Percentiles rank a stretch among this genome's conserved stretches.
Evolutionary conservation across 2,329 filamentous ascomycete species (phyloP).

Genomic region (Sclerotinia trifoliorum): DNA sequence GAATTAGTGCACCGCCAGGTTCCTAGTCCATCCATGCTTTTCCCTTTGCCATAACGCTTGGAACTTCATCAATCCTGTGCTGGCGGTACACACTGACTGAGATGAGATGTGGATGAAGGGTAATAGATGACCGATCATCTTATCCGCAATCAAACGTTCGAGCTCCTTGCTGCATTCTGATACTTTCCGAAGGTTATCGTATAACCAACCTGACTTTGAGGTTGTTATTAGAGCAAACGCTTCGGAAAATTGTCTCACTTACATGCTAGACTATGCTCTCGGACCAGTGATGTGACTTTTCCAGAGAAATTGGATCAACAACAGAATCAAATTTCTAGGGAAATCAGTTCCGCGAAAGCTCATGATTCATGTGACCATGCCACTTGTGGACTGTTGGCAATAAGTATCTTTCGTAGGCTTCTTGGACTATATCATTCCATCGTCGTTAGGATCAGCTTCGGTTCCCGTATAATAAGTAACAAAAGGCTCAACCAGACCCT

Average conservation of each 20-base stretch:
- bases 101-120: slow-evolving; percentile 24
- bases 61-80: slow-evolving; percentile 22
- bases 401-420: slow-evolving; percentile 16
- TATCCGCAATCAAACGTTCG: slow-evolving; percentile 24
- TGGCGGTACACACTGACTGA: slow-evolving; percentile 11
- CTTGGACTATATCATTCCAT: slow-evolving; percentile 17
- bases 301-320: slow-evolving; percentile 27
- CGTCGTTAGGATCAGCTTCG: neutral
- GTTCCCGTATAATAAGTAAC: slow-evolving; percentile 22
- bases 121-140: slow-evolving; percentile 23
- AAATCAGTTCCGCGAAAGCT: slow-evolving; percentile 27
- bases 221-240: slow-evolving; percentile 25
- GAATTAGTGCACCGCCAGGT: slow-evolving; percentile 1
- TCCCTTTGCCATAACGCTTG: slow-evolving; percentile 1
- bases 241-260: slow-evolving; percentile 24
- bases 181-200: slow-evolving; percentile 24
- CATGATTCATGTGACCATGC: slow-evolving; percentile 2
- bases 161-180: slow-evolving; percentile 26
- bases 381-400: neutral
- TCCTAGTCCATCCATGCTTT: neutral
- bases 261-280: slow-evolving; percentile 23
- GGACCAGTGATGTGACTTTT: slow-evolving; percentile 23
- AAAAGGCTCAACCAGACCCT: slow-evolving; percentile 10
- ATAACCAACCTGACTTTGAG: slow-evolving; percentile 27
- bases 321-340: slow-evolving; percentile 26